Evolutionary conservation across 805 yeast species (phyloP).

Genomic region (Candida chauliodis): DNA sequence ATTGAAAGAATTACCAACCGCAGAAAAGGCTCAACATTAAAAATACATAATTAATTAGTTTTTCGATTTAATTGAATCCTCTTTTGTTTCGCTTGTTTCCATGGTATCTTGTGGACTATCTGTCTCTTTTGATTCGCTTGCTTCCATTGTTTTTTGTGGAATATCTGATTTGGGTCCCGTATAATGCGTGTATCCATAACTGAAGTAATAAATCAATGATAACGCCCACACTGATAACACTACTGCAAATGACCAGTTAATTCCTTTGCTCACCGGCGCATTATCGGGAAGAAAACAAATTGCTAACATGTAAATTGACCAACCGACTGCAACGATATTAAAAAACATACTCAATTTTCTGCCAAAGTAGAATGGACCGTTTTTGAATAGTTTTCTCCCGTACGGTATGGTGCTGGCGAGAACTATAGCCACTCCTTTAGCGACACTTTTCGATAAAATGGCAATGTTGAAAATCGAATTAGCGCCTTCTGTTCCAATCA

Average conservation of each 20-base stretch:
- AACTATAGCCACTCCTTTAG: slow-evolving; percentile 54
- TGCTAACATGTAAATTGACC: slow-evolving; percentile 51
- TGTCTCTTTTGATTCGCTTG: no score
- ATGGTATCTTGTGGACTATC: no score
- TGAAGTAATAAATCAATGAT: slow-evolving; percentile 48
- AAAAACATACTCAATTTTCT: slow-evolving; percentile 39
- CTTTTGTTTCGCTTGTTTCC: background rate
- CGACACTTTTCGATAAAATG: slow-evolving; percentile 57
- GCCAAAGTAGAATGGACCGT: slow-evolving; percentile 70
- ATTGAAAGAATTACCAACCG: slow-evolving; percentile 53
- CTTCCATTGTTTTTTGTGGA: no score
- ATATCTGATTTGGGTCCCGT: slow-evolving; percentile 47
- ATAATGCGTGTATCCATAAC: slow-evolving; percentile 52
- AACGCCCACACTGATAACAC: slow-evolving; percentile 62
- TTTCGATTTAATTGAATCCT: background rate
- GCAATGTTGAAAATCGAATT: background rate
- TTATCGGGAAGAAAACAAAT: slow-evolving; percentile 61
- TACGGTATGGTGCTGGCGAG: slow-evolving; percentile 30
- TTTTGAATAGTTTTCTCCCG: slow-evolving; percentile 49
- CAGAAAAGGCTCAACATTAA: slow-evolving; percentile 42
- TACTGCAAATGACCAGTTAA: slow-evolving; percentile 64
- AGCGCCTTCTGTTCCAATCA: slow-evolving; percentile 31
- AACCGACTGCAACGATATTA: slow-evolving; percentile 44
- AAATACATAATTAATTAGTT: background rate
- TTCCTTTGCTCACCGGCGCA: slow-evolving; percentile 32